These are phyloP conservation scores for Diaporthe ilicicola DNA, from an alignment of 2,329 filamentous ascomycete genomes.

Conservation along the genomic window DNA sequence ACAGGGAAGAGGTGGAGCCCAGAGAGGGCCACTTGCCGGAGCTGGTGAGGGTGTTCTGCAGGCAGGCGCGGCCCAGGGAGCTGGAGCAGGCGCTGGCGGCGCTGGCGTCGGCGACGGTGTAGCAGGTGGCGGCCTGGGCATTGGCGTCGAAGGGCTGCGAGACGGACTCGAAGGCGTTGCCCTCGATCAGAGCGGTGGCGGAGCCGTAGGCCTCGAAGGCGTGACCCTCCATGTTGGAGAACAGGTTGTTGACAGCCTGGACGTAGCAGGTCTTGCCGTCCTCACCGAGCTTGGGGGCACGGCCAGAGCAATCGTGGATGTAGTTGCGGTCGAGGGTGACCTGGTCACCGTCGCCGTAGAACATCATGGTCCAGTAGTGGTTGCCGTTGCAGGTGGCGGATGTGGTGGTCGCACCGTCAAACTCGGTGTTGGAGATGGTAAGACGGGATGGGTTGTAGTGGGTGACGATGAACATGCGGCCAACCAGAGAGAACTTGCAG, in stretches of 20 bases:
- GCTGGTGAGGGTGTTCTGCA: slow-evolving; percentile 51
- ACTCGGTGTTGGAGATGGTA: slow-evolving; percentile 67
- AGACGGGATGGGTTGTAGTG: slow-evolving; percentile 62
- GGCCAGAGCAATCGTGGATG: slow-evolving; percentile 65
- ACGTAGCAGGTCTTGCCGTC: slow-evolving; percentile 59
- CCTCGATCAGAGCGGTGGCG: slow-evolving; percentile 60
- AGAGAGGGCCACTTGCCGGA: slow-evolving; percentile 35
- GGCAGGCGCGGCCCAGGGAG: slow-evolving; percentile 57
- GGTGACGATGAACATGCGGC: slow-evolving; percentile 68
- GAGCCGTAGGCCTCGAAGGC: slow-evolving; percentile 61
- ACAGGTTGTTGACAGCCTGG: slow-evolving; percentile 71
- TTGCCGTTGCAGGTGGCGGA: slow-evolving; percentile 66
- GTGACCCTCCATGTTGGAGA: slow-evolving; percentile 61
- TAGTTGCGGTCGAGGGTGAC: slow-evolving; percentile 69
- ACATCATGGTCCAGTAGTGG: slow-evolving; percentile 69
- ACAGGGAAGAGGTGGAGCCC: slow-evolving; percentile 20
- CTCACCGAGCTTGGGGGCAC: slow-evolving; percentile 61
- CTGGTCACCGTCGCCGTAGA: slow-evolving; percentile 62
- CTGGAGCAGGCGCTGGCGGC: slow-evolving; percentile 51
- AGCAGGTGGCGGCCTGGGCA: slow-evolving; percentile 32
- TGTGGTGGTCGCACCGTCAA: slow-evolving; percentile 62
- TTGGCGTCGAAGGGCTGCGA: slow-evolving; percentile 47
- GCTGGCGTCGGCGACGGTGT: slow-evolving; percentile 35
- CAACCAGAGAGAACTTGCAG: slow-evolving; percentile 64
- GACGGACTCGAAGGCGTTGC: slow-evolving; percentile 66